phyloP scores from a whole-genome alignment of 306 rosid species.

The Dryas octopetala region DNA sequence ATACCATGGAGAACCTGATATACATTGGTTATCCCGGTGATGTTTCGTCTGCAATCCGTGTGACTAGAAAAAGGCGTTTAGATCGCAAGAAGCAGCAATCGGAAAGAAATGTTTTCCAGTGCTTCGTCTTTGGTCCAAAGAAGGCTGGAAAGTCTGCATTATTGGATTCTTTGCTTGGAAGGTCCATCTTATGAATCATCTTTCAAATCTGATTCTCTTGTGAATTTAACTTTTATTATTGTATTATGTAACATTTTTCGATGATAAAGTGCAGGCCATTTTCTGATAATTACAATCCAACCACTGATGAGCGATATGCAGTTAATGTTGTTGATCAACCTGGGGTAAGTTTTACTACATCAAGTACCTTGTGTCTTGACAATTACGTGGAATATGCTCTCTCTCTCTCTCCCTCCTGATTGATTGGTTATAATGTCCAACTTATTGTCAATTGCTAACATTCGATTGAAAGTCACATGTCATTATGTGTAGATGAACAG shows the following conservation, averaged over 20 bases:
- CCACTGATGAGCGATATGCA: conserved; percentile 71
- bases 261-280: conserved; percentile 53
- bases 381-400: conserved; percentile 1
- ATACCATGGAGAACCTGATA: conserved; percentile 81
- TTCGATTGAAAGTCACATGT: background rate
- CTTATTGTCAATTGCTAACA: background rate
- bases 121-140: conserved; percentile 95
- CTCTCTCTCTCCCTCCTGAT: background rate
- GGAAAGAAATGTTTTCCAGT: conserved; percentile 82
- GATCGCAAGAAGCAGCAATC: conserved; percentile 89
- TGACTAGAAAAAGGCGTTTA: conserved; percentile 74
- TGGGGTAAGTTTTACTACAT: conserved; percentile 40
- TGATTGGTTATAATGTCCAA: background rate
- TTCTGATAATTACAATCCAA: conserved; percentile 61
- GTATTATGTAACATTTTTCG: conserved; percentile 11
- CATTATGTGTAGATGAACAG: background rate
- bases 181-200: conserved; percentile 39
- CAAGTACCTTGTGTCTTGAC: conserved; percentile 6
- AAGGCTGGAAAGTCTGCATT: conserved; percentile 89
- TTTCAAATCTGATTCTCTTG: conserved; percentile 11
- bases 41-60: conserved; percentile 66
- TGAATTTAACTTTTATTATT: background rate
- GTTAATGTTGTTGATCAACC: conserved; percentile 60
- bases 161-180: conserved; percentile 78
- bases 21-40: conserved; percentile 85